Evolutionary conservation across 768 basidiomycete species (phyloP), one percentile per base, ranked within the genome.

Genomic region (Lentinula guzmanii): DNA sequence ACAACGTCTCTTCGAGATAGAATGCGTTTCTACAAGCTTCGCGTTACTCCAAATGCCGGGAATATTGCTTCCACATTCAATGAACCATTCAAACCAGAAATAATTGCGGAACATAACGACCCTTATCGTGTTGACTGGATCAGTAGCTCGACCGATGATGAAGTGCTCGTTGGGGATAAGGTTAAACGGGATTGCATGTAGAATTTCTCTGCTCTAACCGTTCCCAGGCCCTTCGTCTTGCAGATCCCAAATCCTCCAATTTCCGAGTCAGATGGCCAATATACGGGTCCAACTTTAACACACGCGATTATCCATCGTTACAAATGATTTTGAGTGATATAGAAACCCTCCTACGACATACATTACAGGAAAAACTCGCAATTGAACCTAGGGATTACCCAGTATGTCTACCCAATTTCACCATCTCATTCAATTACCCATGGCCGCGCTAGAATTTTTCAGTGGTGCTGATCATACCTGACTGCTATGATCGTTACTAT

Each of bases 51-150:
- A 21, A 89, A 86, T 70, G 89, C 85, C 45, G 82, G 83, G 5
- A 78, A 76, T 53, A 86, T 90, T 48, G 90, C 89, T 0, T 83
- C 86, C 5, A 85, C 82, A 10, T 93, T 89, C 72, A 97, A 96
- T 69, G 85, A 85, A 62, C 86, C 87, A 62, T 91, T 93, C 71
- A 84, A 85, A 69, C 89, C 93, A 2, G 92, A 95, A 69, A 83
- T 83, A n/a, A 92, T 98, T 41, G 81, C 86, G 6, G 92, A 93
- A 64, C 80, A 84, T 53, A 93, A 93, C 66, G 95, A 96, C 69
- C 86, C 89, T 10, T 90, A 85, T 70, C 78, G 84, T 48, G 80
- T 93, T 9, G 90, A 95, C 54, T 98, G 95, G 95, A 87, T 93
- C 33, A 81, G 84, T 21, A 72, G 77, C 1, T 66, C 74, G 4